phyloP scores from a whole-genome alignment of 2,329 filamentous ascomycete genomes.

The Periconia digitata region DNA sequence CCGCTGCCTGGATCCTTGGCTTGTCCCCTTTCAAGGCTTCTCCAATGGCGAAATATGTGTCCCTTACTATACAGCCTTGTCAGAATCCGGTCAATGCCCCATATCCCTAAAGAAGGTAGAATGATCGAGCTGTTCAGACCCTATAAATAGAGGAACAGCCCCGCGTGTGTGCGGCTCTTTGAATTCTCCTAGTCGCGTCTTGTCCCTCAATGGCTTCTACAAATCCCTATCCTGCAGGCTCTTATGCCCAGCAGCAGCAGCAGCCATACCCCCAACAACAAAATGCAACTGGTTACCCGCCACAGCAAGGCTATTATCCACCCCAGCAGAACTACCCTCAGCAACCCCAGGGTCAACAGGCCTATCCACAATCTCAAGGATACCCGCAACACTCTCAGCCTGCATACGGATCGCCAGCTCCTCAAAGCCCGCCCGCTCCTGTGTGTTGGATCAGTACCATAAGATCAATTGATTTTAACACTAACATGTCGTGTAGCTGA shows the following conservation, averaged over 20 bases:
- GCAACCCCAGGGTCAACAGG: slow-evolving; percentile 19
- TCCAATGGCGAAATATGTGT: too few species aligned
- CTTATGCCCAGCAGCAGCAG: neutral
- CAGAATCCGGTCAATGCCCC: neutral
- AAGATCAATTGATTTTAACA: neutral
- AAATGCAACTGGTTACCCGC: neutral
- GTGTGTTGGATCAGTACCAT: slow-evolving; percentile 2
- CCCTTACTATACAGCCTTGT: too few species aligned
- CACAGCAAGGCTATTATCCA: slow-evolving; percentile 6
- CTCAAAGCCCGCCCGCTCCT: slow-evolving; percentile 14
- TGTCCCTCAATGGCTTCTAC: neutral
- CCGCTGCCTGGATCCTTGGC: too few species aligned
- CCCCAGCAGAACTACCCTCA: slow-evolving; percentile 16
- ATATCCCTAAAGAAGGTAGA: neutral
- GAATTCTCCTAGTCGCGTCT: too few species aligned
- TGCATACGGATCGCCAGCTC: slow-evolving; percentile 9
- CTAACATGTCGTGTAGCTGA: slow-evolving; percentile 15
- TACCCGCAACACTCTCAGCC: slow-evolving; percentile 29
- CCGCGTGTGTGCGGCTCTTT: neutral
- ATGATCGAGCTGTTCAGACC: neutral
- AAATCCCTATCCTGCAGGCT: neutral
- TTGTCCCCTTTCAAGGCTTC: too few species aligned
- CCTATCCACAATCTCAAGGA: slow-evolving; percentile 25
- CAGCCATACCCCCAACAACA: slow-evolving; percentile 6
- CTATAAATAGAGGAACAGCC: neutral